Conservation (phyloP, 352 stramenopile species). For the Phytophthora kernoviae region DNA sequence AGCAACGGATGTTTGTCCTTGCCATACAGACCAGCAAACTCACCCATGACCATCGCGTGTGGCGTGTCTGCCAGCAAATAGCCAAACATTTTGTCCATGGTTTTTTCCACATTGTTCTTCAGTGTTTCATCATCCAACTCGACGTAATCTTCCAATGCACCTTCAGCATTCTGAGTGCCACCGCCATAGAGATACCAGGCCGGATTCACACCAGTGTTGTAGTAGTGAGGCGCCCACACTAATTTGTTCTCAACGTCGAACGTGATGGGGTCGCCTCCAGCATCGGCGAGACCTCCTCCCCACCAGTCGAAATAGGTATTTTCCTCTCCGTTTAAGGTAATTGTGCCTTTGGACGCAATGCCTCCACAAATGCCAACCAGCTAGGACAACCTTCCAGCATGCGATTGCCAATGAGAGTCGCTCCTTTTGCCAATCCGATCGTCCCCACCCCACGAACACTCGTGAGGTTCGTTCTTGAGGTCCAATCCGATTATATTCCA, state of each 20-base stretch:
- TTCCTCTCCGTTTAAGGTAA: slow-evolving; percentile 38
- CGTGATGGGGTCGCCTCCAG: slow-evolving; percentile 41
- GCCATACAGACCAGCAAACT: slow-evolving; percentile 70
- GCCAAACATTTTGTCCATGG: slow-evolving; percentile 76
- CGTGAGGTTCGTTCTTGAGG: slow-evolving; percentile 74
- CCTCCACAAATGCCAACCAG: slow-evolving; percentile 77
- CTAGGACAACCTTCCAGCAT: slow-evolving; percentile 71
- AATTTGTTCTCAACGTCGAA: slow-evolving; percentile 59
- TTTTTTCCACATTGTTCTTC: slow-evolving; percentile 60
- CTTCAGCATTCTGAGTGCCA: slow-evolving; percentile 36
- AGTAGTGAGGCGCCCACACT: slow-evolving; percentile 79
- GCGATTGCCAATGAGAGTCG: slow-evolving; percentile 60
- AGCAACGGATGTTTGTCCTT: slow-evolving; percentile 55
- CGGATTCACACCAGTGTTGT: slow-evolving; percentile 71
- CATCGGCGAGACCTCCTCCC: slow-evolving; percentile 59
- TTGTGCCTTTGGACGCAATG: slow-evolving; percentile 52
- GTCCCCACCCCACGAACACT: slow-evolving; percentile 50
- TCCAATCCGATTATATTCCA: slow-evolving; percentile 79
- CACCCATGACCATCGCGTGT: slow-evolving; percentile 62
- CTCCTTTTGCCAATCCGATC: slow-evolving; percentile 59
- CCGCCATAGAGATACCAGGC: slow-evolving; percentile 68
- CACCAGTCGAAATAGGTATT: slow-evolving; percentile 74
- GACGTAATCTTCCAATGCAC: slow-evolving; percentile 36
- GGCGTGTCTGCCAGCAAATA: slow-evolving; percentile 56
- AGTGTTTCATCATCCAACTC: slow-evolving; percentile 64